Evolutionary conservation across 331 rosid genomes (phyloP), one percentile per base, ranked within the genome.

Genomic region (Erythrophleum ivorense): DNA sequence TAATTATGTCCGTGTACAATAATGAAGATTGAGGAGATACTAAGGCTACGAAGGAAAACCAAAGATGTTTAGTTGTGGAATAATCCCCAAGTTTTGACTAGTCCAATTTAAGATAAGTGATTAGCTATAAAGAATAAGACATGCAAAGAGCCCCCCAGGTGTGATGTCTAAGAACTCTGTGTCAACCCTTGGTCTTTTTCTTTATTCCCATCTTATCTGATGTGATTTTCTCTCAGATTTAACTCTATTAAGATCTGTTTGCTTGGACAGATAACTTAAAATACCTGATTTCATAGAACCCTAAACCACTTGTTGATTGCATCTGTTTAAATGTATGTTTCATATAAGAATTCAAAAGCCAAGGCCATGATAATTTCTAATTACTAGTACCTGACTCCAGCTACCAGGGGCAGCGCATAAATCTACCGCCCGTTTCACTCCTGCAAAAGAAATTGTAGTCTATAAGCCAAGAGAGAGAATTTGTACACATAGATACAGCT

Each of bases 391-490:
- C 96, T 91, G 93, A 84, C 96, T 91, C 96, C 96, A 91, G 86
- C 93, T 91, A 71, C 91, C 96, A 15, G 96, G 93, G 62, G 96
- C 96, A 59, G 96, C 96, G 31, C 93, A 91, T 78, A 91, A 87
- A 83, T 91, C 93, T 80, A 91, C 93, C 75, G 86, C 93, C 19
- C 88, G 89, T 90, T 88, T 89, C 49, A 89, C 91, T 53, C 93
- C 91, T 89, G 88, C 80, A 78, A 34, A 45, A 62, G 15, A 69
- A 82, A 77, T 54, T 19, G 33, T 38, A 76, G 63, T 41, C 71
- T 45, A 60, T 68, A 63, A 71, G 55, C 67, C 29, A 18, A 41
- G 75, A 41, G 62, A 40, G 19, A 16, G 41, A 74, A 21, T 63
- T 60, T 33, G 15, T 59, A 10, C n/a, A 1, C 7, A 58, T 40